Conservation (phyloP, 306 rosid genomes). For the Lathyrus tuberosus region DNA sequence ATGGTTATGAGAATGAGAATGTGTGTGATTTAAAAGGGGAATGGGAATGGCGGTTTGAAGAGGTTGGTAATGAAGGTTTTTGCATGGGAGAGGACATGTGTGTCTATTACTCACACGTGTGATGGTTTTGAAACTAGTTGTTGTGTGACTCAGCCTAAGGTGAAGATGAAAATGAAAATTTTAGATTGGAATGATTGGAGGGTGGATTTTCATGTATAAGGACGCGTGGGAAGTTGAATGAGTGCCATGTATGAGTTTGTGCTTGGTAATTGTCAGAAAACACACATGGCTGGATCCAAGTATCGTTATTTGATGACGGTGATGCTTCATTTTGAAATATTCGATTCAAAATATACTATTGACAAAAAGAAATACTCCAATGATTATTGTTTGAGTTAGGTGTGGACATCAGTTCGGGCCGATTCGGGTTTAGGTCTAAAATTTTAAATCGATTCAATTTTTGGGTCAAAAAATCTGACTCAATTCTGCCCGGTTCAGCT, state of each 20-base stretch:
- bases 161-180: not conserved
- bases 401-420: too few relatives aligned
- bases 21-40: conserved; percentile 29
- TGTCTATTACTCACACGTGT: conserved; percentile 47
- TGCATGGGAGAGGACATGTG: conserved; percentile 63
- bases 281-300: conserved; percentile 29
- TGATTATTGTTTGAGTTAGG: too few relatives aligned
- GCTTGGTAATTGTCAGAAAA: too few relatives aligned
- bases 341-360: too few relatives aligned
- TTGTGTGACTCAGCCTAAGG: conserved; percentile 39
- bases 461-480: too few relatives aligned
- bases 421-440: too few relatives aligned
- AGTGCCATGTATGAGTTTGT: not conserved
- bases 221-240: conserved; percentile 39
- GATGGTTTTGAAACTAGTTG: not conserved
- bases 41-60: conserved; percentile 46
- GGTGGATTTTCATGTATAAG: not conserved
- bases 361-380: too few relatives aligned
- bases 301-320: not conserved
- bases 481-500: too few relatives aligned
- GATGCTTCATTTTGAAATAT: not conserved
- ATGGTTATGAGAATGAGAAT: not conserved
- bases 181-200: conserved; percentile 23
- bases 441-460: too few relatives aligned
- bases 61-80: conserved; percentile 35